Evolutionary conservation across 768 basidiomycete species (phyloP), one percentile per base, ranked within the genome.

Genomic region (Megacollybia marginata): DNA sequence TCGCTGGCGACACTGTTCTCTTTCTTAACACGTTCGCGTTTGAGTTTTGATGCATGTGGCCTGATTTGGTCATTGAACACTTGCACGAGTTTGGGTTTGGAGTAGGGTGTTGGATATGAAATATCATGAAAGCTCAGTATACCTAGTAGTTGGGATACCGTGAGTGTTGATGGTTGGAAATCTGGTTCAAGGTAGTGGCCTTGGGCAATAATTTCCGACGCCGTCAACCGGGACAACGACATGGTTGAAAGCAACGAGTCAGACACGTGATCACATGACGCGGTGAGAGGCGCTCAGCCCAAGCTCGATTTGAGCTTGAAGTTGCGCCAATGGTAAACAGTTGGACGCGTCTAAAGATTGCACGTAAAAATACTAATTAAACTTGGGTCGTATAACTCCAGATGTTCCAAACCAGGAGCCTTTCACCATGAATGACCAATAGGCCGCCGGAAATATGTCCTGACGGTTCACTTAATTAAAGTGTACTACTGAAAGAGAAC

Each of bases 141-240:
- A 42, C 88, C 89, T 10, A 88, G 74, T 5, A 92, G 72, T 59
- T 92, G 88, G n/a, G 88, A 76, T 23, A 92, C 79, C 1, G 89
- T 92, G 48, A 92, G 76, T 2, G 76, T 66, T 1, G 75, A 54
- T 15, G 91, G 82, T 55, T 92, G 82, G 49, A 91, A 92, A 59
- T 85, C 80, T 9, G 80, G 76, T 52, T 88, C 75, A 52, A 92
- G 80, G 65, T 92, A 92, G 64, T 87, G 79, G 59, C 88, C 91
- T 32, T 75, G 66, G 18, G 65, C 71, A 57, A 92, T 83, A 48
- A 92, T 71, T 64, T 92, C 83, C 2, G 85, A 75, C 28, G 89
- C 73, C n/a, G 87, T 89, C 54, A 88, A 66, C 54, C 82, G 78
- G 59, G 88, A 88, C 88, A 89, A 89, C 62, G 56, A 44, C 53